Conservation (phyloP, 371 early-diverging fungal genomes). For the Paraphysoderma sedebokerense region DNA sequence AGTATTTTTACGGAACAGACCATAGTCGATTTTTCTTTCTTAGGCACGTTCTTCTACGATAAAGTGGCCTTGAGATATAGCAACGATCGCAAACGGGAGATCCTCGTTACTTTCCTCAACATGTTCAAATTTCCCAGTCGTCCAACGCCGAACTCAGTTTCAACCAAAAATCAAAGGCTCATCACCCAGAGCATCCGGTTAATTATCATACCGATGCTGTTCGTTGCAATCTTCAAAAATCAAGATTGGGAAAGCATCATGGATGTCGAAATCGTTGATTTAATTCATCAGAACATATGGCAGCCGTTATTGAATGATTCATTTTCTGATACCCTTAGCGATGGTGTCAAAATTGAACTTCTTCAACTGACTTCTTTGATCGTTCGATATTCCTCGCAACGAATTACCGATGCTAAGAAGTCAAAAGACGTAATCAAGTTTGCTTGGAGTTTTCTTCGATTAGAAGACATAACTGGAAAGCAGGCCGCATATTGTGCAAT, state of each 20-base stretch:
- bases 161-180: constrained; percentile 17
- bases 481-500: constrained; percentile 87
- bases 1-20: constrained; percentile 52
- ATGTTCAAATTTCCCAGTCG: too few species aligned
- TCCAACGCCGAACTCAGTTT: too few species aligned
- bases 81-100: constrained; percentile 31
- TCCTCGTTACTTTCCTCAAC: constrained; percentile 50
- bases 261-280: constrained; percentile 42
- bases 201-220: constrained; percentile 62
- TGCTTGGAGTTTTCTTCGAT: constrained; percentile 76
- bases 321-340: constrained; percentile 34
- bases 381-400: constrained; percentile 57
- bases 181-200: constrained; percentile 50
- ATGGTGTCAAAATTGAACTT: constrained; percentile 67
- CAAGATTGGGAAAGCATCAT: constrained; percentile 32
- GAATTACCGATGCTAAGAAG: constrained; percentile 65
- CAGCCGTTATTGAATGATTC: constrained; percentile 34
- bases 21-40: constrained; percentile 45
- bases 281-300: constrained; percentile 53
- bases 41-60: constrained; percentile 51
- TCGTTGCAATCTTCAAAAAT: constrained; percentile 34
- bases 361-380: constrained; percentile 81
- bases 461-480: constrained; percentile 84
- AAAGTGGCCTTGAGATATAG: constrained; percentile 40
- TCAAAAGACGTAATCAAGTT: too few species aligned